Conservation (phyloP, 2,329 filamentous ascomycete genomes). For the Colletotrichum brevisporum region DNA sequence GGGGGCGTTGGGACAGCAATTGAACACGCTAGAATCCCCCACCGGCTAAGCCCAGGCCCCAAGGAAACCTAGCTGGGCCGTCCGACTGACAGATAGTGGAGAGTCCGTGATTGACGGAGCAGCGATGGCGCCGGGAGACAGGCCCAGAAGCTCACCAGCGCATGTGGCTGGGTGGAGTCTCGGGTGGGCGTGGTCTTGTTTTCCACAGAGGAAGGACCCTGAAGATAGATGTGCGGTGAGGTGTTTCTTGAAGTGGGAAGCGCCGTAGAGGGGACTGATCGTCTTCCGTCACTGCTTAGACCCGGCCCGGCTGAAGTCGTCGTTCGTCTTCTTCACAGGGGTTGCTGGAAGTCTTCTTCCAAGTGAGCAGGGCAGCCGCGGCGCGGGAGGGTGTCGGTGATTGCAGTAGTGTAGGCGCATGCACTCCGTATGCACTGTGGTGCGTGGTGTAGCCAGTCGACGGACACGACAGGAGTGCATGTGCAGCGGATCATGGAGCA, state of each 20-base stretch:
- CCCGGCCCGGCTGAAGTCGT: constrained; percentile 34
- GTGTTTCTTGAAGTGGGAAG: constrained; percentile 30
- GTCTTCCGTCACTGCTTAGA: constrained; percentile 15
- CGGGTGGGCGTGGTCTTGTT: constrained; percentile 24
- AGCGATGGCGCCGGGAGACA: constrained; percentile 34
- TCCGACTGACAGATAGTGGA: constrained; percentile 35
- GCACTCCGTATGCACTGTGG: constrained; percentile 37
- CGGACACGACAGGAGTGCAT: constrained; percentile 53
- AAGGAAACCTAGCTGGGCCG: constrained; percentile 36
- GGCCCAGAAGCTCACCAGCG: constrained; percentile 37
- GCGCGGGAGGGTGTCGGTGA: constrained; percentile 30
- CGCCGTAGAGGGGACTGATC: constrained; percentile 28
- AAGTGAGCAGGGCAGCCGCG: constrained; percentile 17
- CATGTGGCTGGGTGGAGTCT: constrained; percentile 37
- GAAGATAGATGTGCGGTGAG: constrained; percentile 41
- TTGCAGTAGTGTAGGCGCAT: constrained; percentile 30
- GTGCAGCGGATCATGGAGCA: constrained; percentile 49
- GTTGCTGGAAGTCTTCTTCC: constrained; percentile 8
- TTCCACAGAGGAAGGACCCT: constrained; percentile 37
- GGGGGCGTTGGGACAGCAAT: constrained; percentile 29
- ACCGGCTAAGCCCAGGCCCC: constrained; percentile 37
- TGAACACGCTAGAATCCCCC: constrained; percentile 37
- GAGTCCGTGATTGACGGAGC: constrained; percentile 36
- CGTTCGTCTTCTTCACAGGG: constrained; percentile 33
- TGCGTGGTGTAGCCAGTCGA: constrained; percentile 48